These are phyloP conservation scores for Coniosporium tulheliwenetii DNA, from an alignment of 2,329 filamentous ascomycete genomes.

Conservation along the genomic window DNA sequence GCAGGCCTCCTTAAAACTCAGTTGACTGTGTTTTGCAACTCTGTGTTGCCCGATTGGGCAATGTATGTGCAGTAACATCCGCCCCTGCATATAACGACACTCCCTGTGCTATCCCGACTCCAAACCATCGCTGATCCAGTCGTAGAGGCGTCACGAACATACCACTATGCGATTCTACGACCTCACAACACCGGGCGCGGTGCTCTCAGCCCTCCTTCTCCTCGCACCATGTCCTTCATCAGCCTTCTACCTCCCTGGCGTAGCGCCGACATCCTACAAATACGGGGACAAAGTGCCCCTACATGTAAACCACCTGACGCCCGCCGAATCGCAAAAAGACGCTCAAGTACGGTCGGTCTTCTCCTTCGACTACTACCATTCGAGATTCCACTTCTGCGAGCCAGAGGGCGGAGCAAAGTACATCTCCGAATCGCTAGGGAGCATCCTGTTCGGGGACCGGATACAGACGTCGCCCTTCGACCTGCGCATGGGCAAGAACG, in stretches of 20 bases:
- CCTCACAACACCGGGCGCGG: conserved; percentile 5
- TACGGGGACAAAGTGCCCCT: conserved; percentile 66
- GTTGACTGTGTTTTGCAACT: too few species aligned
- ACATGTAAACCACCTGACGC: conserved; percentile 84
- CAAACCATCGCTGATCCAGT: too few species aligned
- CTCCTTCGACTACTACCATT: conserved; percentile 91
- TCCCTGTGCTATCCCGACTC: too few species aligned
- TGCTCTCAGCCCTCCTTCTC: conserved; percentile 21
- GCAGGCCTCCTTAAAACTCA: too few species aligned
- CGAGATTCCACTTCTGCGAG: conserved; percentile 73
- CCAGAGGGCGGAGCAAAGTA: conserved; percentile 62
- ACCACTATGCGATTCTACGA: neutral
- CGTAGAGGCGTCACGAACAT: neutral
- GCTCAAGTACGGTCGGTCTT: conserved; percentile 80
- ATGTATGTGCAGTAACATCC: too few species aligned
- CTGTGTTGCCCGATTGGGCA: too few species aligned
- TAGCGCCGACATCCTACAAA: conserved; percentile 86
- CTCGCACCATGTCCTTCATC: conserved; percentile 21
- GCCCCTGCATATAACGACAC: too few species aligned
- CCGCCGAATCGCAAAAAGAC: conserved; percentile 62
- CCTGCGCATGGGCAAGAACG: conserved; percentile 71
- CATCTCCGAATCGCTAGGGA: conserved; percentile 79
- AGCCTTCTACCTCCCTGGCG: conserved; percentile 91
- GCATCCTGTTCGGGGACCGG: conserved; percentile 91
- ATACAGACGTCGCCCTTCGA: conserved; percentile 96